These are phyloP conservation scores for Pharnaceum exiguum DNA, from an alignment of 148 eudicot genomes.

Conservation along the genomic window DNA sequence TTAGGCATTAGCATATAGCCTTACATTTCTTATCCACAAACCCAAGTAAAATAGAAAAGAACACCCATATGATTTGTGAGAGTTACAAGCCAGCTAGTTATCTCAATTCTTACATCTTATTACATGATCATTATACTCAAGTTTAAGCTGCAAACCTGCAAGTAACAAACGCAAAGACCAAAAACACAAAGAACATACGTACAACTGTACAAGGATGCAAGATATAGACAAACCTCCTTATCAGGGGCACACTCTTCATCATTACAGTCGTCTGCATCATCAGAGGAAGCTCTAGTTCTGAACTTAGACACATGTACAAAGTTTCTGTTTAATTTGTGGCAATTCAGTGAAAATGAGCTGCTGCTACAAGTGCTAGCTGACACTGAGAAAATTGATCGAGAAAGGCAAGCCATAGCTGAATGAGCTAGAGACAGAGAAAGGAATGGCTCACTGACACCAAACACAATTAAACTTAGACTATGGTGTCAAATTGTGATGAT, in stretches of 20 bases:
- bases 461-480: neutral
- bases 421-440: neutral
- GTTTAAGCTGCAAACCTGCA: neutral
- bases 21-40: neutral
- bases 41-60: neutral
- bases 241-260: slow-evolving; percentile 95
- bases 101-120: neutral
- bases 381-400: slow-evolving; percentile 21
- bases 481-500: neutral
- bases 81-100: neutral
- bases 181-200: neutral
- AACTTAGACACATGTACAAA: slow-evolving; percentile 9
- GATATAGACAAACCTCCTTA: slow-evolving; percentile 60
- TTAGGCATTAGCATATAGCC: too few relatives aligned
- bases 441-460: neutral
- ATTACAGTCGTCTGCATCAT: slow-evolving; percentile 65
- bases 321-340: slow-evolving; percentile 9
- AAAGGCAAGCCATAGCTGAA: slow-evolving; percentile 25
- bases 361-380: slow-evolving; percentile 26
- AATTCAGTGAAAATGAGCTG: slow-evolving; percentile 16
- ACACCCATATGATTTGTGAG: too few relatives aligned
- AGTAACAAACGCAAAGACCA: neutral
- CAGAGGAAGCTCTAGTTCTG: slow-evolving; percentile 57
- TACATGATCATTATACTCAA: neutral
- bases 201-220: neutral